phyloP scores from a whole-genome alignment of 2,329 filamentous ascomycete genomes.

The Phyllosticta citrichinensis region DNA sequence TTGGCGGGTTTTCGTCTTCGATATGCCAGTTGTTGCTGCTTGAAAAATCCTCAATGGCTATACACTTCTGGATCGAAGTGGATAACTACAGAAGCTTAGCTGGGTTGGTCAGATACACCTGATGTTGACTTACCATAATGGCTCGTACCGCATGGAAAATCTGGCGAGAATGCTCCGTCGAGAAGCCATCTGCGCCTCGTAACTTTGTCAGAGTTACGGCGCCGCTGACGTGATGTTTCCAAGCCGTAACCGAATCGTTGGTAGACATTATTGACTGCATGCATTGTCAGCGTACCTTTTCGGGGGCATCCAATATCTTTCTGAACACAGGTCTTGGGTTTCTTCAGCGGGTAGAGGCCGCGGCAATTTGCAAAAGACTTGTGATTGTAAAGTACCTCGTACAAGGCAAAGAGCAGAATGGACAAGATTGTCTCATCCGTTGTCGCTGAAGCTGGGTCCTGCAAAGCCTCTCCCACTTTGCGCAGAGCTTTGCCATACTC shows the following conservation, averaged over 20 bases:
- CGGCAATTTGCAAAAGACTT: neutral
- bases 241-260: slow-evolving; percentile 25
- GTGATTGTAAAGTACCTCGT: slow-evolving; percentile 24
- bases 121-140: slow-evolving; percentile 26
- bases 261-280: slow-evolving; percentile 28
- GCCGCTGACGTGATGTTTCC: slow-evolving; percentile 32
- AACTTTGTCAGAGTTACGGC: slow-evolving; percentile 30
- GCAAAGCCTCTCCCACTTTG: slow-evolving; percentile 26
- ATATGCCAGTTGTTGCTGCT: slow-evolving; percentile 25
- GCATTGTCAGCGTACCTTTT: neutral
- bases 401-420: slow-evolving; percentile 31
- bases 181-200: slow-evolving; percentile 29
- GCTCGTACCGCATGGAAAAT: slow-evolving; percentile 32
- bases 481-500: slow-evolving; percentile 29
- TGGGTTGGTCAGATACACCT: neutral
- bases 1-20: slow-evolving; percentile 29
- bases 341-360: neutral
- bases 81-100: slow-evolving; percentile 22
- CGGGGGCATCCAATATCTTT: neutral
- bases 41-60: slow-evolving; percentile 29
- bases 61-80: slow-evolving; percentile 29
- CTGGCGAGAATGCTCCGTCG: slow-evolving; percentile 25
- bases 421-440: slow-evolving; percentile 31
- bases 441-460: slow-evolving; percentile 24
- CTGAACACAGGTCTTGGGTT: slow-evolving; percentile 3